Evolutionary conservation across 352 stramenopile species (phyloP), one percentile per base, ranked within the genome.

Genomic region (Globisporangium nagaii): DNA sequence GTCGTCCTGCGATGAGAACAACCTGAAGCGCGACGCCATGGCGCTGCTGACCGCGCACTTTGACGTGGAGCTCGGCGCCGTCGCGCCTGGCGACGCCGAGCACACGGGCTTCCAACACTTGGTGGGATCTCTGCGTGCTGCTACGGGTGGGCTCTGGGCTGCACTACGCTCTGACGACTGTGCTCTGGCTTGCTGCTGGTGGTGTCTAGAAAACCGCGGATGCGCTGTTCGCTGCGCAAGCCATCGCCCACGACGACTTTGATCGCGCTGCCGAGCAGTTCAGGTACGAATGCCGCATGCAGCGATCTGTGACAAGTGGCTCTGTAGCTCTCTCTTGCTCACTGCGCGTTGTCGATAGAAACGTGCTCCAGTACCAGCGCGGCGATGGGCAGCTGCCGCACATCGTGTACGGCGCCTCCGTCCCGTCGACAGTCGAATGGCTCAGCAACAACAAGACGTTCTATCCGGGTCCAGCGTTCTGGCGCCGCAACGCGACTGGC

Each of bases 161-260:
- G 20, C 31, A 24, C 22, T 20, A 17, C 8, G 8, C n/a, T n/a
- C n/a, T n/a, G n/a, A n/a, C n/a, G n/a, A n/a, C 7, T 50, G 41
- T 40, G 19, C 8, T 45, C 13, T 36, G 24, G 11, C 24, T 48
- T 19, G 8, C 15, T 39, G 34, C 11, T 48, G 41, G 17, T 40
- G 39, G 3, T 52, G 24, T 13, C 8, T 55, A 77, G 66, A 93
- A 91, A 84, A 77, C 77, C 3, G 71, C 70, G 2, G 84, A 94
- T 25, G 82, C 82, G 53, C 63, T 94, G 41, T 55, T 94, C 12
- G 82, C 84, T 6, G 80, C 82, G 4, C 84, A 94, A 68, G 84
- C 84, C 24, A 65, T 90, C 53, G 81, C 84, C 2, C 84, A 94
- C 43, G 66, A 80, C 37, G 74, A 94, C 66, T 94, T 94, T 53